These are phyloP conservation scores for Saraca asoca DNA, from an alignment of 331 rosid species.

Conservation along the genomic window DNA sequence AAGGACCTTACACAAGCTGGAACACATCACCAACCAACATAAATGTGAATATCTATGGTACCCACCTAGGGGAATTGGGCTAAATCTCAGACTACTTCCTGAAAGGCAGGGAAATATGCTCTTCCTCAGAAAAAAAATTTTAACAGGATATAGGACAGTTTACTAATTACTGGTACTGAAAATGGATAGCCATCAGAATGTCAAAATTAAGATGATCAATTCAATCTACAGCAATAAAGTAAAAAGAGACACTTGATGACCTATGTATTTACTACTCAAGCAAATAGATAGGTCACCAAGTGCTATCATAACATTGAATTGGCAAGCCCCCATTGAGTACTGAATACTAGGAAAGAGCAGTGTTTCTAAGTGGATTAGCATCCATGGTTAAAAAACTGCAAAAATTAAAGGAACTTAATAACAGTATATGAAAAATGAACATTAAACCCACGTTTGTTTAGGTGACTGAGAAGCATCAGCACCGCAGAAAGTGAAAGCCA, in stretches of 20 bases:
- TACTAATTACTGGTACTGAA: constrained; percentile 5
- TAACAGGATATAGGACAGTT: background rate
- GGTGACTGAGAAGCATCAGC: constrained; percentile 21
- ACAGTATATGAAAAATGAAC: background rate
- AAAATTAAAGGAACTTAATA: constrained; percentile 3
- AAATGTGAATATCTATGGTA: constrained; percentile 6
- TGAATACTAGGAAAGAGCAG: background rate
- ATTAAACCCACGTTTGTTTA: background rate
- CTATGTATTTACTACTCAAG: no score
- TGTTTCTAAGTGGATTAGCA: background rate
- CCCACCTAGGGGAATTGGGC: background rate
- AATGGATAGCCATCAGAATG: constrained; percentile 14
- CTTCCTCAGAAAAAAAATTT: background rate
- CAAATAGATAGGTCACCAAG: no score
- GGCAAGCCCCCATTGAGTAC: background rate
- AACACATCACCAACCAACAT: no score
- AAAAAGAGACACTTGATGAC: no score
- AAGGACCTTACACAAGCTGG: background rate
- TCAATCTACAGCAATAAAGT: background rate
- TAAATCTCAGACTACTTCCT: background rate
- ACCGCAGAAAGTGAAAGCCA: background rate
- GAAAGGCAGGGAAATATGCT: constrained; percentile 11
- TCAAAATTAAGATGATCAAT: constrained; percentile 20
- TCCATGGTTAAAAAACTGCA: background rate
- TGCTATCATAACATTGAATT: no score